Base-by-base conservation (phyloP, 2,329 filamentous ascomycete species). In the Xylariaceae sp. region DNA sequence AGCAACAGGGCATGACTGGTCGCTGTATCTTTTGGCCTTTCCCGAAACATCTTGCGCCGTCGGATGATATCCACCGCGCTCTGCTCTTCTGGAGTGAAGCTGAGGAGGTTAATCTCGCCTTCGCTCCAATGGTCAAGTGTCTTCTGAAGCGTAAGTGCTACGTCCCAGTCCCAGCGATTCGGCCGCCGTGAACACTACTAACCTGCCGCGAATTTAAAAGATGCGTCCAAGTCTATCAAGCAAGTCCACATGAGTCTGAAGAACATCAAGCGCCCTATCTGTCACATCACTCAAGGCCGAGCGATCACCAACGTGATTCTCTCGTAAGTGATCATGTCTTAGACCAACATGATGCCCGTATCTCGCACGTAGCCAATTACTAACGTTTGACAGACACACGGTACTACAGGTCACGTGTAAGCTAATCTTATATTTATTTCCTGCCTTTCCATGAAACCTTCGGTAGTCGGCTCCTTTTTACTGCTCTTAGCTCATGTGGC, bases 1-100 rank as follows among this genome's bases (percentile, higher is more conserved):
- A 56, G 13, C 56, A 54, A 19, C 39, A 28, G 17, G 43, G 31
- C 36, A 54, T 58, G 48, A 58, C 54, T 3, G 56, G 56, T 18
- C 46, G 56, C 31, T 18, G 10, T 31, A 12, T 58, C 4, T 58
- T 58, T 22, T 18, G n/a, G 19, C 44, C 54, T 5, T 47, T 53
- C 22, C 51, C 56, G 6, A 51, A 51, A 17, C 18, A 45, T 19
- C 12, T 55, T 14, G n/a, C 19, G 2, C 18, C 34, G 5, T 41
- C 44, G 1, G 13, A 2, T 4, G 56, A 54, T 4, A 6, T 50
- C 2, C 16, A 17, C 6, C 49, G 28, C 13, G 38, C 50, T 41
- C 13, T 38, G 5, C 13, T 38, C 13, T 13, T 16, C 16, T 38
- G 13, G 34, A 38, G 34, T 16, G 34, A 38, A 16, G 36, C 39